Evolutionary conservation across 345 rosid species (phyloP), one percentile per base, ranked within the genome.

Genomic region (Eutrema japonicum): DNA sequence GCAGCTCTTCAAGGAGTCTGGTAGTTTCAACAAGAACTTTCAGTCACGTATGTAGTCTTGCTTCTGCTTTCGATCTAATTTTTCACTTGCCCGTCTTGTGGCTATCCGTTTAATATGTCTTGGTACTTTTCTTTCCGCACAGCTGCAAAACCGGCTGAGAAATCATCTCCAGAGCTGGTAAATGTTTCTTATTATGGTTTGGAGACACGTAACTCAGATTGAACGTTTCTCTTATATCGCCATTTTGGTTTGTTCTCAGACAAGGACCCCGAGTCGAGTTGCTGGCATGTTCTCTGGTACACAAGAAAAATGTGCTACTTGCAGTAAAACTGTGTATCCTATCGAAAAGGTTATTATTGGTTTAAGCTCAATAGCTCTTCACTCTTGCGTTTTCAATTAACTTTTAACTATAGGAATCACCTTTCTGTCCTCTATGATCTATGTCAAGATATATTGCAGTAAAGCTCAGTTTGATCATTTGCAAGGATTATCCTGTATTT

Each of bases 241-340:
- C 10, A 42, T 58, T 40, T 71, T 71, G 46, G 57, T 50, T 58
- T 58, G 76, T 41, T 59, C 18, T 51, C 91, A 91, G 96, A 64
- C 83, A 18, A 87, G 85, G 83, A 76, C 90, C 2, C 88, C 93
- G 49, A 92, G 91, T 78, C 89, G 83, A 78, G 76, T 92, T 32
- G 88, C 97, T 0, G 79, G 90, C 66, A 47, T 83, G 82, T 92
- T 92, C 88, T 84, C 82, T 50, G 93, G 96, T 66, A 92, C 97
- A 57, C 89, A 83, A 42, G 96, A 92, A 73, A 92, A 89, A 82
- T 92, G 97, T 26, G 73, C 90, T 35, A 68, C 85, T 27, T 89
- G 97, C 60, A 64, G 77, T 75, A 92, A 92, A 82, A 92, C 92
- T 37, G 93, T 85, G 46, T 92, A 92, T 66, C 96, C 96, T 9